A percentile compares a stretch with the other conserved stretches of the same genome.
These are phyloP conservation scores for Ceratocystis cubensis DNA, from an alignment of 2,329 filamentous ascomycete genomes.

Conservation along the genomic window DNA sequence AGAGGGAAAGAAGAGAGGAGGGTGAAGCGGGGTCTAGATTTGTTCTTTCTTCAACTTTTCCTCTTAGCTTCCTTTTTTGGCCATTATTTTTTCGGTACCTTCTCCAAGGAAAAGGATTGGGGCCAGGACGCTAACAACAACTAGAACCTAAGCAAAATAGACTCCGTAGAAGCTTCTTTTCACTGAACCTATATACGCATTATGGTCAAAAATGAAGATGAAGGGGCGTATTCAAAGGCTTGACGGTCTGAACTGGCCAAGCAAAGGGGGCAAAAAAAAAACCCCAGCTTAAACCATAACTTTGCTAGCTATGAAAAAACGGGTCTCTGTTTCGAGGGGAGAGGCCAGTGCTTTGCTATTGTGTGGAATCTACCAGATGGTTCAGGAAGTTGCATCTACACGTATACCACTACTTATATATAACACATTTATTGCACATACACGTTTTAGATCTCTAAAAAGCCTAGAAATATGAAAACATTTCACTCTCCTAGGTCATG, in stretches of 20 bases:
- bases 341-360: neutral
- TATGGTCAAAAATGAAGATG: neutral
- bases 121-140: neutral
- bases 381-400: neutral
- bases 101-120: neutral
- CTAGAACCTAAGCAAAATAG: neutral
- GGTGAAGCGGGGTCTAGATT: neutral
- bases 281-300: neutral
- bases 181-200: neutral
- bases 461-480: too few relatives aligned
- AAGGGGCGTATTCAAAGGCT: neutral
- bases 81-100: neutral
- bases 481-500: too few relatives aligned
- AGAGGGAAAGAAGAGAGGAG: conserved; percentile 2
- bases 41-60: conserved; percentile 3
- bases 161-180: too few relatives aligned
- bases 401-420: neutral
- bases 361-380: neutral
- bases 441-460: too few relatives aligned
- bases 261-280: neutral
- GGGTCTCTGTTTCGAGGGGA: neutral
- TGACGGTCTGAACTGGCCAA: neutral
- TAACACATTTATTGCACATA: neutral
- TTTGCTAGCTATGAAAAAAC: too few relatives aligned
- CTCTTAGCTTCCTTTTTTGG: neutral